phyloP scores from a whole-genome alignment of 1,284 basidiomycete genomes.

The Malassezia restricta region DNA sequence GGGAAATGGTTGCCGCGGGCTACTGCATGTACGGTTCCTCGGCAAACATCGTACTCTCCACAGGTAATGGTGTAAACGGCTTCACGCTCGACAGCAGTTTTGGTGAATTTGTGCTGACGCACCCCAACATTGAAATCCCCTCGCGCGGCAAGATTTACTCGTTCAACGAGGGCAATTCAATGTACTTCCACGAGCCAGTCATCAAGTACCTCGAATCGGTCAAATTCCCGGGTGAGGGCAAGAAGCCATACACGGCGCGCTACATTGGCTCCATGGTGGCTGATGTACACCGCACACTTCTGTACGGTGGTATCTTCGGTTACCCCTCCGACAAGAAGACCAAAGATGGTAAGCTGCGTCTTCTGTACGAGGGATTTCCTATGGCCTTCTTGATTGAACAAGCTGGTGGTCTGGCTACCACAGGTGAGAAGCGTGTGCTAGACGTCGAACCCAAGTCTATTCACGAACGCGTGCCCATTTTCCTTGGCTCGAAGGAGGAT shows the following conservation, averaged over 20 bases:
- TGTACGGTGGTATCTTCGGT: conserved; percentile 97
- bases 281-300: conserved; percentile 85
- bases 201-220: conserved; percentile 79
- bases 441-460: conserved; percentile 80
- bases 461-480: conserved; percentile 85
- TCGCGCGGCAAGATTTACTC: conserved; percentile 96
- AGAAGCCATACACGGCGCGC: conserved; percentile 51
- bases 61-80: conserved; percentile 90
- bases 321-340: conserved; percentile 98
- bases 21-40: conserved; percentile 80
- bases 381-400: conserved; percentile 95
- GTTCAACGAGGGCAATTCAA: conserved; percentile 95
- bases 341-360: conserved; percentile 83
- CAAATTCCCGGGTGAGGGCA: conserved; percentile 56
- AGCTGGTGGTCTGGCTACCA: conserved; percentile 93
- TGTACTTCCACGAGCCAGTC: conserved; percentile 67
- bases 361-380: conserved; percentile 98
- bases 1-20: conserved; percentile 94
- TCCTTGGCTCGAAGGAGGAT: conserved; percentile 87
- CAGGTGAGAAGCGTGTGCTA: conserved; percentile 77
- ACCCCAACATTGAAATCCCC: conserved; percentile 91
- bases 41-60: conserved; percentile 89
- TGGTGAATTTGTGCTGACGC: conserved; percentile 97
- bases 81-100: conserved; percentile 79
- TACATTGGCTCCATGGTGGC: conserved; percentile 99